These are phyloP conservation scores for Trebouxia sp. DNA, from an alignment of 139 green algal genomes.

Conservation along the genomic window DNA sequence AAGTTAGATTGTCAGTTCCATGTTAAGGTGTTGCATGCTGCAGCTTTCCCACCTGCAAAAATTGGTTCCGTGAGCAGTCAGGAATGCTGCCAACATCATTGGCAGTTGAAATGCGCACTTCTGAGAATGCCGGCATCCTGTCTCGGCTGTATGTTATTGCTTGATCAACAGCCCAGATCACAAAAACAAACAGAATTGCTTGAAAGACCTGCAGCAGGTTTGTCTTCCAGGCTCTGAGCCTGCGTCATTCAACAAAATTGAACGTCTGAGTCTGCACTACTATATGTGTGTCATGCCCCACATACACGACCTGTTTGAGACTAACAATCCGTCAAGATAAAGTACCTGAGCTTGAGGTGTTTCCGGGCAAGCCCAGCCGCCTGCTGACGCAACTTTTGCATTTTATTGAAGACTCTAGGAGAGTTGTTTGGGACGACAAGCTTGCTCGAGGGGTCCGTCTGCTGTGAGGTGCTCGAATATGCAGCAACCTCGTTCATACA, in stretches of 20 bases:
- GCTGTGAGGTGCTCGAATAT: too few relatives aligned
- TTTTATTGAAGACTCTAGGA: not conserved
- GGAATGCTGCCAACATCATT: constrained; percentile 34
- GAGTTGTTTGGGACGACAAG: too few relatives aligned
- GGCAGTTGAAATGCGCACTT: not conserved
- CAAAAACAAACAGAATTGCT: constrained; percentile 48
- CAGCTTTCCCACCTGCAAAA: too few relatives aligned
- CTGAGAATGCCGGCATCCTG: not conserved
- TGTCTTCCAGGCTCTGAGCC: constrained; percentile 43
- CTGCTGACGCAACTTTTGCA: not conserved
- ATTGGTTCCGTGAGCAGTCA: constrained; percentile 46
- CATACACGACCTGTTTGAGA: too few relatives aligned
- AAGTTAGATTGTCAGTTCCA: too few relatives aligned
- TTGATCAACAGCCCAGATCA: constrained; percentile 46
- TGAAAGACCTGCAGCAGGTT: constrained; percentile 53
- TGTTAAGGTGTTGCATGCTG: too few relatives aligned
- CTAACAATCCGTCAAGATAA: too few relatives aligned
- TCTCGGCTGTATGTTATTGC: not conserved
- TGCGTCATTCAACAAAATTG: constrained; percentile 20
- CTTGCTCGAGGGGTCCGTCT: too few relatives aligned
- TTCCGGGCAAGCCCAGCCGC: not conserved
- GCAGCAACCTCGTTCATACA: too few relatives aligned
- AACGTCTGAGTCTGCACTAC: too few relatives aligned
- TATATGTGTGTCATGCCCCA: too few relatives aligned
- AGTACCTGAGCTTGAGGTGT: not conserved